Evolutionary conservation across 768 basidiomycete genomes (phyloP).

Genomic region (Hypsizygus marmoreus): DNA sequence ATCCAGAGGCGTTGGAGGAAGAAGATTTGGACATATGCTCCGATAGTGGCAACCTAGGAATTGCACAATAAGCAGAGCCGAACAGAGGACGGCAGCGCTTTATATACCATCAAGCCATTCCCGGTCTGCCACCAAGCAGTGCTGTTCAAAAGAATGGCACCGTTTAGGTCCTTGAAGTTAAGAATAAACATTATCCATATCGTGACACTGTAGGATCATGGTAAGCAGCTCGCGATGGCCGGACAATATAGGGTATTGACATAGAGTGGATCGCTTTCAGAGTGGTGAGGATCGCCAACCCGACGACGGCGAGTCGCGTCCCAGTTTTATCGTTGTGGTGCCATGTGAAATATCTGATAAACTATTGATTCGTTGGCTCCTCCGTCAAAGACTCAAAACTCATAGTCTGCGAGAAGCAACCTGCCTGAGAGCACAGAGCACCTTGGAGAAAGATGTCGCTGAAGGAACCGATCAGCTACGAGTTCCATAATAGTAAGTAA

Average conservation of each 20-base stretch:
- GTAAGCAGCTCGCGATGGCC: background rate
- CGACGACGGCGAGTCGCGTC: conserved; percentile 22
- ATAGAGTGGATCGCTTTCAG: conserved; percentile 33
- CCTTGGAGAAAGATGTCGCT: conserved; percentile 32
- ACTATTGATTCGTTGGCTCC: no score
- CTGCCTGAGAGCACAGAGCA: conserved; percentile 30
- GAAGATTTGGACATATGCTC: conserved; percentile 33
- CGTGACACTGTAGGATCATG: conserved; percentile 22
- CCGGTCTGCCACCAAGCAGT: conserved; percentile 35
- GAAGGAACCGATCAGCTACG: conserved; percentile 30
- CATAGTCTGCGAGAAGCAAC: background rate
- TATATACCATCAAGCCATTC: conserved; percentile 29
- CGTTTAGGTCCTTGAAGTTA: conserved; percentile 28
- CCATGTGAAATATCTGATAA: conserved; percentile 26
- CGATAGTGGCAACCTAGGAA: conserved; percentile 31
- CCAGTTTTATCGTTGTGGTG: conserved; percentile 23
- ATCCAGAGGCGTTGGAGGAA: conserved; percentile 32
- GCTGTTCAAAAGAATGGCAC: conserved; percentile 29
- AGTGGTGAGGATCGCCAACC: conserved; percentile 26
- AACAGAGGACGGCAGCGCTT: background rate
- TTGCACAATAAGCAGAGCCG: background rate
- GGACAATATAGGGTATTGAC: conserved; percentile 18
- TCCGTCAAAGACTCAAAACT: background rate
- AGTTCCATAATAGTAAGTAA: background rate
- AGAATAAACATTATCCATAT: conserved; percentile 32